A percentile compares a stretch with the other conserved stretches of the same genome.
Evolutionary conservation across 306 rosid genomes (phyloP).

Genomic region (Dryas drummondii): DNA sequence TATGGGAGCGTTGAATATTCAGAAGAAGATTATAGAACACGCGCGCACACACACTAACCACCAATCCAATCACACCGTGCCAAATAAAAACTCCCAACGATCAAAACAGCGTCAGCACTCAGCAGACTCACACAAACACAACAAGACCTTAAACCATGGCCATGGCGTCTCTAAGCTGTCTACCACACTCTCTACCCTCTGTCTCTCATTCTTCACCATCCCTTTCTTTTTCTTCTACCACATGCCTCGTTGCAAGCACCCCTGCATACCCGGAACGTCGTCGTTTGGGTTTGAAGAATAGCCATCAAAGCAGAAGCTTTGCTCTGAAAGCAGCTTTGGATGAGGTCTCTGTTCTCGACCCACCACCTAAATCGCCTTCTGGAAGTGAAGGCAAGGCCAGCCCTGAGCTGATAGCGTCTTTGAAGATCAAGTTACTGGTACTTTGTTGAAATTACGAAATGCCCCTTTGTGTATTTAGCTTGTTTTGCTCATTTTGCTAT

Average conservation of each 20-base stretch:
- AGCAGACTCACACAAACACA: neutral
- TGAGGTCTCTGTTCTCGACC: slow-evolving; percentile 29
- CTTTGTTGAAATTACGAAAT: neutral
- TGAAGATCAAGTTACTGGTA: slow-evolving; percentile 81
- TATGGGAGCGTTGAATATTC: neutral
- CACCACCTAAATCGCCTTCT: slow-evolving; percentile 32
- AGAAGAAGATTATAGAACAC: neutral
- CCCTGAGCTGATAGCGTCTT: slow-evolving; percentile 39
- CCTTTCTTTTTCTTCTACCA: slow-evolving; percentile 8
- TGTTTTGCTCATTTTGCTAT: neutral
- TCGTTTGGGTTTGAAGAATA: slow-evolving; percentile 11
- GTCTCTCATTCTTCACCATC: slow-evolving; percentile 19
- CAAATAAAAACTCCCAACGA: neutral
- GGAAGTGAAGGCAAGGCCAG: slow-evolving; percentile 2
- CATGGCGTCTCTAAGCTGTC: slow-evolving; percentile 50
- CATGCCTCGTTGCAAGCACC: slow-evolving; percentile 20
- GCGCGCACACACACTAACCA: slow-evolving; percentile 2
- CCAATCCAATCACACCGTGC: neutral
- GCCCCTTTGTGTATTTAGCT: neutral
- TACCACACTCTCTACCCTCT: slow-evolving; percentile 27
- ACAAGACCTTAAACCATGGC: neutral
- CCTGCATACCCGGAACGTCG: slow-evolving; percentile 10
- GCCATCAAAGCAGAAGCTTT: slow-evolving; percentile 25
- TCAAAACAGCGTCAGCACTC: neutral
- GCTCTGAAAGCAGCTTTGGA: slow-evolving; percentile 39